Evolutionary conservation across 108 stramenopile species (phyloP).

Genomic region (Nannochloropsis salina): DNA sequence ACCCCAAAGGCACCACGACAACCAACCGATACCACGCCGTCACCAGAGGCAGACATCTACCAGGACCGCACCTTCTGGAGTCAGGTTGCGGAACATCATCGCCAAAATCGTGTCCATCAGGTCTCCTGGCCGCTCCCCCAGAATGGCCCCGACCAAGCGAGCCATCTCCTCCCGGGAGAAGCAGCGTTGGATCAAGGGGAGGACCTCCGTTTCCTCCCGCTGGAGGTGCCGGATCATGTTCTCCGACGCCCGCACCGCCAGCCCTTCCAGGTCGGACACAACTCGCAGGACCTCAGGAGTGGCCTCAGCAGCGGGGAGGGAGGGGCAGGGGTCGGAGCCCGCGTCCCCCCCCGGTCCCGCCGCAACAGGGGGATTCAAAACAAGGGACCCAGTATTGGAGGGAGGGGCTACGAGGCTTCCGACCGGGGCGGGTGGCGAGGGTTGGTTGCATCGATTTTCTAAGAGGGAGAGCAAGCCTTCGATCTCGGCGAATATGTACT

Average conservation of each 20-base stretch:
- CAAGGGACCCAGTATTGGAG: too few species aligned
- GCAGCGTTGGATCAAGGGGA: constrained; percentile 74
- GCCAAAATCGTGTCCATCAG: constrained; percentile 77
- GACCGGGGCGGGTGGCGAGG: neutral
- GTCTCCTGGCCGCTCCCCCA: constrained; percentile 73
- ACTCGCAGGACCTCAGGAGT: constrained; percentile 43
- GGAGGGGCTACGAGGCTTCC: too few species aligned
- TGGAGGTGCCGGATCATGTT: constrained; percentile 72
- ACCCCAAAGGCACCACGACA: too few species aligned
- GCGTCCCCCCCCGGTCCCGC: too few species aligned
- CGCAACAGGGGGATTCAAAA: too few species aligned
- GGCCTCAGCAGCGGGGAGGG: constrained; percentile 34
- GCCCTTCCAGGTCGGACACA: constrained; percentile 56
- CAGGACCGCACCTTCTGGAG: constrained; percentile 33
- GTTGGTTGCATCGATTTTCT: neutral
- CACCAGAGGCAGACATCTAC: neutral
- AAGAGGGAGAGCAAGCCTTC: constrained; percentile 57
- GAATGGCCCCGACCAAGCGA: constrained; percentile 76
- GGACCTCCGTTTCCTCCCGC: constrained; percentile 77
- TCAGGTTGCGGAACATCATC: constrained; percentile 81
- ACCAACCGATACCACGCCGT: too few species aligned
- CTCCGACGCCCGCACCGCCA: constrained; percentile 55
- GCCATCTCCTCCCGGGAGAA: constrained; percentile 70
- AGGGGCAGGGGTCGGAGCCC: neutral
- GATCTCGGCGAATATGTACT: constrained; percentile 73